Percentiles rank a stretch among this genome's conserved stretches.
These are phyloP conservation scores for Aspergillus persii DNA, from an alignment of 2,329 filamentous ascomycete species.

Conservation along the genomic window DNA sequence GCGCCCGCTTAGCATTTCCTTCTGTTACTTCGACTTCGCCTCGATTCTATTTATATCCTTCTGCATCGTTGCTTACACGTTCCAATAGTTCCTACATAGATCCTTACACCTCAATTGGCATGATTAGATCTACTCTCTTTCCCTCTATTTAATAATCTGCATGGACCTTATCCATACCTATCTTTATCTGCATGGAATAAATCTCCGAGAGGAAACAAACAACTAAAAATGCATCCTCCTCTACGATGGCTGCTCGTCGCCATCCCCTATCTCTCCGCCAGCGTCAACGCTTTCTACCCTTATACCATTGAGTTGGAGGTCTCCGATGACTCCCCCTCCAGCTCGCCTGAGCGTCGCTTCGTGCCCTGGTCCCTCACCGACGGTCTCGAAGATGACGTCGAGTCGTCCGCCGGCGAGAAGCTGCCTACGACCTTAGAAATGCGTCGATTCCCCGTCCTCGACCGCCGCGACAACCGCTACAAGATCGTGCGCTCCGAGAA, in stretches of 20 bases:
- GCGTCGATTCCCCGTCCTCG: slow-evolving; percentile 18
- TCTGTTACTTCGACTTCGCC: no score
- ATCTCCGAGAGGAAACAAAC: background rate
- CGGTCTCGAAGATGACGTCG: background rate
- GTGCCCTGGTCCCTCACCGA: slow-evolving; percentile 1
- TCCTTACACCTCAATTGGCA: no score
- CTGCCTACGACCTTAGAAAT: background rate
- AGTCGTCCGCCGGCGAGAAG: background rate
- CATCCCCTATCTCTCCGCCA: background rate
- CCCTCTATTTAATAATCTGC: background rate
- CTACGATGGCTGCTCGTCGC: background rate
- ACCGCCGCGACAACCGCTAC: slow-evolving; percentile 49
- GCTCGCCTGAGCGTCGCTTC: background rate
- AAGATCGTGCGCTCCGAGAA: slow-evolving; percentile 41
- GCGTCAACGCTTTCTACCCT: background rate
- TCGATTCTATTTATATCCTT: no score
- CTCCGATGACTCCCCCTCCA: background rate
- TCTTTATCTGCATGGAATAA: background rate
- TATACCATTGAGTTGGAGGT: background rate
- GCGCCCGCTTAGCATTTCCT: background rate
- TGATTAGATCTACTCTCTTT: background rate
- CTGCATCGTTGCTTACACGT: no score
- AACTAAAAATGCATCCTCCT: background rate
- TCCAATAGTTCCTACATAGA: no score
- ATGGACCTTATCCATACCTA: background rate